Evolutionary conservation across 2,329 filamentous ascomycete genomes (phyloP).

Genomic region (Neurospora sp.): DNA sequence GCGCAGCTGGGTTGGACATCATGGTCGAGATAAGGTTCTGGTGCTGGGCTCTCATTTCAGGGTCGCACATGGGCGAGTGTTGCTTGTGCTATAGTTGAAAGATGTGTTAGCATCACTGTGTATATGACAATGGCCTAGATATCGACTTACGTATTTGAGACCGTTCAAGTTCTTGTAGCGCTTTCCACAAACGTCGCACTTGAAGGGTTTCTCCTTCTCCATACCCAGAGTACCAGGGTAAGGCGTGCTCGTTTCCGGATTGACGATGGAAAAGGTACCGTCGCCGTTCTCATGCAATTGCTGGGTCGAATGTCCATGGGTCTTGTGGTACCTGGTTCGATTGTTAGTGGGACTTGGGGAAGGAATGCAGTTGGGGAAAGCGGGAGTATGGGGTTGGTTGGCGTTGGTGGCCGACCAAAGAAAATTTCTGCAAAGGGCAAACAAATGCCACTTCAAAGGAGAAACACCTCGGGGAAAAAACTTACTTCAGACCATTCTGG

Average conservation of each 20-base stretch:
- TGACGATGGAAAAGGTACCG: constrained; percentile 95
- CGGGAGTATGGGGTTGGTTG: background rate
- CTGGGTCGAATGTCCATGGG: constrained; percentile 92
- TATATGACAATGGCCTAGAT: background rate
- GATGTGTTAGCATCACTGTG: constrained; percentile 27
- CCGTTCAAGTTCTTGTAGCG: constrained; percentile 99
- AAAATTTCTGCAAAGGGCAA: background rate
- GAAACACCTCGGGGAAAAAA: constrained; percentile 8
- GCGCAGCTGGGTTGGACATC: constrained; percentile 19
- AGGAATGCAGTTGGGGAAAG: constrained; percentile 3
- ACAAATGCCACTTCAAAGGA: background rate
- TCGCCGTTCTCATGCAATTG: constrained; percentile 94
- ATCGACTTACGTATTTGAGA: constrained; percentile 69
- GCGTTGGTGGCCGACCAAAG: constrained; percentile 1
- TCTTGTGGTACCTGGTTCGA: constrained; percentile 52
- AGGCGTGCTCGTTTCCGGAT: constrained; percentile 85
- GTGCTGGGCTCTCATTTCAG: constrained; percentile 51
- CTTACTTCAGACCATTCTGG: constrained; percentile 93
- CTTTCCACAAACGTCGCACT: constrained; percentile 94
- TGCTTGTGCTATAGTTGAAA: constrained; percentile 50
- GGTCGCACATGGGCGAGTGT: constrained; percentile 83
- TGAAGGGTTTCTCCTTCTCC: constrained; percentile 99
- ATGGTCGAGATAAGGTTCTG: constrained; percentile 26
- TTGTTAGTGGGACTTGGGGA: constrained; percentile 18
- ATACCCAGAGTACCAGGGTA: constrained; percentile 97